These are phyloP conservation scores for Thalassia testudinum DNA, from an alignment of 116 monocot species.

Conservation along the genomic window DNA sequence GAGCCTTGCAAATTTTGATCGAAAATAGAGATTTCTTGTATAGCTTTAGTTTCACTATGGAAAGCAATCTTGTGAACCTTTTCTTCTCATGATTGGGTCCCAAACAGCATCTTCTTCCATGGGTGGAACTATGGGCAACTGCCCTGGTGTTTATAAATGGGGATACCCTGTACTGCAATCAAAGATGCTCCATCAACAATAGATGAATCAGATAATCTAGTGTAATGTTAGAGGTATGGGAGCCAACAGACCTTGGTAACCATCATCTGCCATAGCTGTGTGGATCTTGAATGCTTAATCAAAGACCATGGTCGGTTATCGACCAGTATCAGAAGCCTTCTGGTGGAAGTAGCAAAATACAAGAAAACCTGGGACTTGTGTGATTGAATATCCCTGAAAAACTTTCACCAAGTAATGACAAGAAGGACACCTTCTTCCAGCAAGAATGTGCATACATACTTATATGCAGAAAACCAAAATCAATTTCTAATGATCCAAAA, in stretches of 20 bases:
- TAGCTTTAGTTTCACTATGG: constrained; percentile 16
- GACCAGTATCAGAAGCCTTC: constrained; percentile 39
- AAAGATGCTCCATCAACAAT: background rate
- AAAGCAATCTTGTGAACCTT: constrained; percentile 7
- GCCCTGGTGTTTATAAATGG: constrained; percentile 36
- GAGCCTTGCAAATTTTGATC: constrained; percentile 22
- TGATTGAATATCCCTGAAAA: constrained; percentile 49
- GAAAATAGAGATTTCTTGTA: constrained; percentile 12
- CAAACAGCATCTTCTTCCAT: background rate
- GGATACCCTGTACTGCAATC: constrained; percentile 44
- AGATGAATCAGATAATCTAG: no score
- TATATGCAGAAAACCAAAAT: no score
- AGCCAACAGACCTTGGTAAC: constrained; percentile 31
- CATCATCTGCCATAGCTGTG: constrained; percentile 46
- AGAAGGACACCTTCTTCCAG: no score
- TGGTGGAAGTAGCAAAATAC: constrained; percentile 26
- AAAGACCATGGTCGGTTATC: constrained; percentile 53
- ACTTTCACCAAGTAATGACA: no score
- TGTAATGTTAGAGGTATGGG: background rate
- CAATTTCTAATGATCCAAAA: no score
- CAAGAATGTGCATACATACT: no score
- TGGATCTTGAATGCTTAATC: constrained; percentile 25
- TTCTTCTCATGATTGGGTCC: constrained; percentile 3
- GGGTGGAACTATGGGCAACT: constrained; percentile 1
- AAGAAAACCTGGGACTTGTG: constrained; percentile 40